phyloP scores from a whole-genome alignment of 352 stramenopile genomes.

The Globisporangium polare region DNA sequence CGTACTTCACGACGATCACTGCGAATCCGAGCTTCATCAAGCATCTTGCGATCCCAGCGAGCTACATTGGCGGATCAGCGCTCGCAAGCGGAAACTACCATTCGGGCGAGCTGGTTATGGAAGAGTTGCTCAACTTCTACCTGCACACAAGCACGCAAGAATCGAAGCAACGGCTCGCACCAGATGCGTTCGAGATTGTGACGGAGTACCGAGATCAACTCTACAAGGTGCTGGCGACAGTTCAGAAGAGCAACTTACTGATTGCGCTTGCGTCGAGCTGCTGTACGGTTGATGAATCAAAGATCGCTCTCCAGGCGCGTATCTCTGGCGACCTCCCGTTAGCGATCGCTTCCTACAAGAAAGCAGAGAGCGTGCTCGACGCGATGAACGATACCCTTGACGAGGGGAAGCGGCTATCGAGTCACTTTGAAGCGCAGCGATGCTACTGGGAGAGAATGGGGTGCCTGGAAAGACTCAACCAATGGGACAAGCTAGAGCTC shows the following conservation, averaged over 20 bases:
- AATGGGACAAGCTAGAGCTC: slow-evolving; percentile 53
- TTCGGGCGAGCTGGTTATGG: slow-evolving; percentile 56
- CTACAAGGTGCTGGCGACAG: slow-evolving; percentile 62
- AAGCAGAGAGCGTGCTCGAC: slow-evolving; percentile 45
- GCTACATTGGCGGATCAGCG: slow-evolving; percentile 44
- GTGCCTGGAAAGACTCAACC: slow-evolving; percentile 67
- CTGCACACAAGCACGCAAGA: slow-evolving; percentile 6
- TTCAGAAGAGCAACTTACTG: slow-evolving; percentile 65
- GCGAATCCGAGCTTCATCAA: slow-evolving; percentile 27
- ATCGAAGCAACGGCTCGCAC: slow-evolving; percentile 1
- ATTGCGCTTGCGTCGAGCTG: slow-evolving; percentile 48
- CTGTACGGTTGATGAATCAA: slow-evolving; percentile 53
- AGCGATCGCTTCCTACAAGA: slow-evolving; percentile 69
- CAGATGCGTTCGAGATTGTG: slow-evolving; percentile 16
- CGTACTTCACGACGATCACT: slow-evolving; percentile 42
- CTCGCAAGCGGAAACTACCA: slow-evolving; percentile 56
- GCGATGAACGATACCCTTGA: slow-evolving; percentile 38
- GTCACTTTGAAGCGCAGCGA: slow-evolving; percentile 41
- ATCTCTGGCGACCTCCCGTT: slow-evolving; percentile 65
- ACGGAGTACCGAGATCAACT: slow-evolving; percentile 62
- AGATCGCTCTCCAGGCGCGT: slow-evolving; percentile 55
- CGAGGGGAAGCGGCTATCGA: slow-evolving; percentile 19
- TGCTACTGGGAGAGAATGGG: slow-evolving; percentile 61
- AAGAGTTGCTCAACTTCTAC: slow-evolving; percentile 56
- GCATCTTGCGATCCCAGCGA: slow-evolving; percentile 31